These are phyloP conservation scores for Ceratocystis huliohia DNA, from an alignment of 2,329 filamentous ascomycete species.

Conservation along the genomic window DNA sequence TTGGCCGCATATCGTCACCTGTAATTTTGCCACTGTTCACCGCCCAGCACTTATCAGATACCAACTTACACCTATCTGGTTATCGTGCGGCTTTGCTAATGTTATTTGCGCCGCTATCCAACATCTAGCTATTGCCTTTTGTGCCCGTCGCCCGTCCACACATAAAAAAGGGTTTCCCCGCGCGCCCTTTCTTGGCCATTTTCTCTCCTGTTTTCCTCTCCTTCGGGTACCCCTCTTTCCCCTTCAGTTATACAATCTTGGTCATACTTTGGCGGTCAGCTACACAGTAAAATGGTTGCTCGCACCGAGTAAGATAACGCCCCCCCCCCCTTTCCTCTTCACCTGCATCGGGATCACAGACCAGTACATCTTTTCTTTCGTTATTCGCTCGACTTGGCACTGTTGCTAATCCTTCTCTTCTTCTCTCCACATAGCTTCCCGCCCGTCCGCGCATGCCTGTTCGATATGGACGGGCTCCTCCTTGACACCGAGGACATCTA, in stretches of 20 bases:
- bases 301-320: slow-evolving; percentile 33
- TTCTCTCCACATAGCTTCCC: slow-evolving; percentile 45
- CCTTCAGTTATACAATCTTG: slow-evolving; percentile 15
- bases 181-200: not conserved
- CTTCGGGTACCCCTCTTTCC: slow-evolving; percentile 11
- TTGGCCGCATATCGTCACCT: not conserved
- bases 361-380: too few species aligned
- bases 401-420: not conserved
- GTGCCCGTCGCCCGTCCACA: not conserved
- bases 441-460: slow-evolving; percentile 77
- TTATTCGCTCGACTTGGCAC: not conserved
- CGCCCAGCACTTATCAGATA: slow-evolving; percentile 5
- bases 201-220: not conserved
- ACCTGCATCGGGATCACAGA: not conserved
- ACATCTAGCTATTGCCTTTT: not conserved
- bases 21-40: slow-evolving; percentile 7
- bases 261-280: not conserved
- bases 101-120: slow-evolving; percentile 1
- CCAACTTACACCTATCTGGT: slow-evolving; percentile 8
- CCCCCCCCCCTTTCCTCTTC: slow-evolving; percentile 26
- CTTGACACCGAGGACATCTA: slow-evolving; percentile 89
- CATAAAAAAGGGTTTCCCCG: not conserved
- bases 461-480: slow-evolving; percentile 96
- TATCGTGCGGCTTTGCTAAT: slow-evolving; percentile 2
- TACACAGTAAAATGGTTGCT: slow-evolving; percentile 30